Evolutionary conservation across 441 rosid species (phyloP).

Genomic region (Omphalea diandra): DNA sequence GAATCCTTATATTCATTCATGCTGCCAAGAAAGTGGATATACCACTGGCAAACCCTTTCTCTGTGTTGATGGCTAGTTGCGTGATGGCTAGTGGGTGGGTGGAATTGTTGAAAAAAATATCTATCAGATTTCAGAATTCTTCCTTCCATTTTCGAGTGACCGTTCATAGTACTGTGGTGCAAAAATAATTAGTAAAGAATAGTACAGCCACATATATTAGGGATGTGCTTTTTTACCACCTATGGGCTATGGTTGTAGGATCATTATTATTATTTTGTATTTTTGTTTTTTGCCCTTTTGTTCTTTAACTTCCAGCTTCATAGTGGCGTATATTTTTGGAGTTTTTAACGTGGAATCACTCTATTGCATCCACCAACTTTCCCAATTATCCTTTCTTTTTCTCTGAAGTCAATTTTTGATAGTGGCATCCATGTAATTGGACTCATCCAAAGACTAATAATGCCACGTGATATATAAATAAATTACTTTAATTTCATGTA

Average conservation of each 20-base stretch:
- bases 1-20: neutral
- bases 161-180: neutral
- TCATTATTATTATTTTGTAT: neutral
- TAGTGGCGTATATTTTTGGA: neutral
- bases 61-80: neutral
- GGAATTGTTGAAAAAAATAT: constrained; percentile 12
- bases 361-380: neutral
- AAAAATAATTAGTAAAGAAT: neutral
- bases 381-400: neutral
- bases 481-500: no score
- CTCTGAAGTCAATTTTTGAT: no score
- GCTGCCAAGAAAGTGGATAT: constrained; percentile 16
- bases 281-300: neutral
- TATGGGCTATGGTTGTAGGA: neutral
- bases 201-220: neutral
- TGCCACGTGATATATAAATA: no score
- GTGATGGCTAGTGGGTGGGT: constrained; percentile 16
- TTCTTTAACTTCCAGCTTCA: neutral
- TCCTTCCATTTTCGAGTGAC: constrained; percentile 10
- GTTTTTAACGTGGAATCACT: neutral
- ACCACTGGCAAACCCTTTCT: constrained; percentile 11
- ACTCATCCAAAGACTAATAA: no score
- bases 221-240: neutral
- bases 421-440: no score
- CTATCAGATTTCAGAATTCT: neutral